Base-by-base conservation (phyloP, 768 basidiomycete genomes). In the Boletus patriciae region DNA sequence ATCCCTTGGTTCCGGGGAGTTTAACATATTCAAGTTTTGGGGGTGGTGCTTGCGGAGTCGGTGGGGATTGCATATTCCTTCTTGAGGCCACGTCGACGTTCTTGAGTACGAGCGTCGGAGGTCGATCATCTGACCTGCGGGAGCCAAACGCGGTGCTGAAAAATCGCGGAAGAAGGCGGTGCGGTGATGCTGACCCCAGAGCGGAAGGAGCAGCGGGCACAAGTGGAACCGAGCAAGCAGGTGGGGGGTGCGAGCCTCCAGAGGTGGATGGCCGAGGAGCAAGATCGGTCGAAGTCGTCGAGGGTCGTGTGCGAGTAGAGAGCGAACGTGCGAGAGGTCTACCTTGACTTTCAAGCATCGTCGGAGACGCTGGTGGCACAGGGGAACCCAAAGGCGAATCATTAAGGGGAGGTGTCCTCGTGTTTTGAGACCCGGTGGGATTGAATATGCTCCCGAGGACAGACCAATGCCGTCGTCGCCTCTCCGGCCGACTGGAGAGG, bases 21-120 rank as follows among this genome's bases (percentile, higher is more conserved):
- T 96, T 96, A 55, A 94, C 88, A 65, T 93, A 94, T 70, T 95
- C 93, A 38, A 95, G 73, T 69, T 94, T 93, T 1, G 91, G 90
- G 11, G 91, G 86, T 21, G 90, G 86, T 3, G 82, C 73, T 59
- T 83, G 85, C 4, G 78, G 71, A 9, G 78, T 65, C 3, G 72
- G 51, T 2, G 75, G 72, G 11, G 73, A 58, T 16, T 70, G 70
- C 13, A 70, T 57, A 31, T 70, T 71, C 58, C 71, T 77, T 47
- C 69, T 62, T 5, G 65, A 61, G n/a, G 85, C 83, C 23, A 64
- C 52, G 48, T 82, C 80, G 2, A 68, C 54, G n/a, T 69, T 70
- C 55, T 76, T 78, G 38, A 72, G 57, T 31, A 71, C 58, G 23
- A 71, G 66, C 2, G 69, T 55, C 15, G 76, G 63, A 46, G 76